A percentile compares a stretch with the other conserved stretches of the same genome.
Evolutionary conservation across 2,329 filamentous ascomycete genomes (phyloP).

Genomic region (Xylariaceae sp.): DNA sequence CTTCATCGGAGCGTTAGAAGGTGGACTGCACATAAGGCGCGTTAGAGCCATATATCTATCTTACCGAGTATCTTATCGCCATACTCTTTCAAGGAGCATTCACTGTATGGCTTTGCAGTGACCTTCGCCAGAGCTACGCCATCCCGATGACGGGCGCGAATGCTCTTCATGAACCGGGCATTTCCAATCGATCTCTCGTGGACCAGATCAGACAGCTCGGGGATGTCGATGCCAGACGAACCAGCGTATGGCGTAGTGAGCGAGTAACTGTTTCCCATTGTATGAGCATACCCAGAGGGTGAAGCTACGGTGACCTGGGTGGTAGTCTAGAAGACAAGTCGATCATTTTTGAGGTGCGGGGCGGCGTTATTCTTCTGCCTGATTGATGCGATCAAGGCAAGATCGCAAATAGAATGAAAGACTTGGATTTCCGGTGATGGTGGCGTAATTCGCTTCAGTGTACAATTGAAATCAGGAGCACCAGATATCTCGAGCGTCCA

Average conservation of each 20-base stretch:
- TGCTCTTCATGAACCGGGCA: conserved; percentile 93
- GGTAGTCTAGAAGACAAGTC: conserved; percentile 4
- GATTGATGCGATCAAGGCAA: not conserved
- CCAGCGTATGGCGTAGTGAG: conserved; percentile 86
- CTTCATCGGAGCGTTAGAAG: conserved; percentile 38
- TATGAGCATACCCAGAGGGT: conserved; percentile 22
- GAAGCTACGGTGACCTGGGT: conserved; percentile 26
- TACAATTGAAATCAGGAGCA: no score
- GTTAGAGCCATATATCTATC: conserved; percentile 25
- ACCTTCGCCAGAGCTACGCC: conserved; percentile 92
- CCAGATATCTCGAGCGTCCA: no score
- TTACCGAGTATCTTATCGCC: conserved; percentile 69
- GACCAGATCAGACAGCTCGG: conserved; percentile 81
- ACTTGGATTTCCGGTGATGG: not conserved
- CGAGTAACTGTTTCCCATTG: conserved; percentile 96
- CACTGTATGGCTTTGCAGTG: conserved; percentile 83
- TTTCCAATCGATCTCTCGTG: conserved; percentile 92
- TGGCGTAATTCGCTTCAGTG: no score
- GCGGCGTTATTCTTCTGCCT: not conserved
- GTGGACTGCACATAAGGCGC: not conserved
- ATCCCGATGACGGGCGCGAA: conserved; percentile 82
- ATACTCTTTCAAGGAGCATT: conserved; percentile 75
- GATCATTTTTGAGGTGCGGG: conserved; percentile 12
- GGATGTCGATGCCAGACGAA: conserved; percentile 86
- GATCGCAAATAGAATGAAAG: not conserved